These are phyloP conservation scores for Astathelohania contejeani DNA, from an alignment of 371 early-diverging fungal species.

Conservation along the genomic window DNA sequence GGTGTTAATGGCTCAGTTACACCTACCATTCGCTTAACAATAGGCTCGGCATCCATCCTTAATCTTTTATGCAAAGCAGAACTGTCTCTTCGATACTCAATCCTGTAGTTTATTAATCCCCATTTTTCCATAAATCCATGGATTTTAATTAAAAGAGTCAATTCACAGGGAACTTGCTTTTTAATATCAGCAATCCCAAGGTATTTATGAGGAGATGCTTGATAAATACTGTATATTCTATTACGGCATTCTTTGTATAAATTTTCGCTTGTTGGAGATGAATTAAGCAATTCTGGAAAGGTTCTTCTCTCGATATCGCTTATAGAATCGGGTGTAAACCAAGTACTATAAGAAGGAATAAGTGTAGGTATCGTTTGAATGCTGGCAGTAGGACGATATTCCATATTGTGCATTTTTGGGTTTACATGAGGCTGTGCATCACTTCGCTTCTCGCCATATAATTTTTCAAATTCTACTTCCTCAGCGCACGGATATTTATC, in stretches of 20 bases:
- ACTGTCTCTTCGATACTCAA: conserved; percentile 8
- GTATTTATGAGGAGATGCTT: conserved; percentile 76
- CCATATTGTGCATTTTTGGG: background rate
- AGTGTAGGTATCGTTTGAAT: too few species aligned
- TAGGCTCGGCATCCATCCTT: conserved; percentile 7
- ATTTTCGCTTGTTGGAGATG: conserved; percentile 62
- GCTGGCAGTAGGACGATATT: too few species aligned
- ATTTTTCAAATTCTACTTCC: conserved; percentile 31
- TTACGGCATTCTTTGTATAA: conserved; percentile 82
- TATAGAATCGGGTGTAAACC: conserved; percentile 68
- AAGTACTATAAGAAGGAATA: conserved; percentile 71
- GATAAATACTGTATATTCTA: conserved; percentile 85
- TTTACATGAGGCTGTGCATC: conserved; percentile 18
- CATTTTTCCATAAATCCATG: conserved; percentile 94
- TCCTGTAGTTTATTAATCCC: conserved; percentile 79
- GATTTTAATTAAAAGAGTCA: conserved; percentile 80
- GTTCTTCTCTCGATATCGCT: conserved; percentile 73
- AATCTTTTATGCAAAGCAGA: conserved; percentile 4
- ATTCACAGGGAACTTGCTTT: conserved; percentile 78
- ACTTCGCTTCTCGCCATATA: conserved; percentile 30
- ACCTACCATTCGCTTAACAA: conserved; percentile 5
- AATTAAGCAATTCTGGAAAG: conserved; percentile 81
- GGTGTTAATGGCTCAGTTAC: conserved; percentile 2
- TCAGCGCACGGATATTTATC: conserved; percentile 35
- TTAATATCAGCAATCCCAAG: conserved; percentile 82